Conservation (phyloP, 1,139 yeast species). For the Candida sp. region DNA sequence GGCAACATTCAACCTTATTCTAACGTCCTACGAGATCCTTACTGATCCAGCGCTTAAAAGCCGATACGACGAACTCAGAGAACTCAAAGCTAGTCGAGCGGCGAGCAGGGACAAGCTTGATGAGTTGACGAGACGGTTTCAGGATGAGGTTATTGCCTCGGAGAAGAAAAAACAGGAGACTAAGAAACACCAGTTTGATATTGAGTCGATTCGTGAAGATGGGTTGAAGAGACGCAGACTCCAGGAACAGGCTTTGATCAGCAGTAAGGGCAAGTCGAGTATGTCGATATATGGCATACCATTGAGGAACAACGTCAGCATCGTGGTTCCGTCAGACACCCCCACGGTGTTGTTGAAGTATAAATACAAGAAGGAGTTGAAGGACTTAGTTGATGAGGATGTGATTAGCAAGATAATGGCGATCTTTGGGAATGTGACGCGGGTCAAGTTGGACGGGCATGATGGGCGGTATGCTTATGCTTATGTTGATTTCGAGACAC, state of each 20-base stretch:
- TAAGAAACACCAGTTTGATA: slow-evolving; percentile 13
- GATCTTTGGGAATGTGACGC: slow-evolving; percentile 45
- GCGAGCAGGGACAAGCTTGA: slow-evolving; percentile 20
- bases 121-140: slow-evolving; percentile 34
- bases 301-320: slow-evolving; percentile 1
- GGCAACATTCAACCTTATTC: slow-evolving; percentile 40
- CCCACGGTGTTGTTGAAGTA: slow-evolving; percentile 46
- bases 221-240: slow-evolving; percentile 30
- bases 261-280: neutral
- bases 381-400: slow-evolving; percentile 31
- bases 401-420: slow-evolving; percentile 44
- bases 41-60: slow-evolving; percentile 27
- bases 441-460: slow-evolving; percentile 17
- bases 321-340: neutral
- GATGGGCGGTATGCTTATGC: slow-evolving; percentile 44
- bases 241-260: slow-evolving; percentile 20
- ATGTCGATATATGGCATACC: slow-evolving; percentile 9
- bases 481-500: slow-evolving; percentile 29
- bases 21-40: slow-evolving; percentile 45
- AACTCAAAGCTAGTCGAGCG: slow-evolving; percentile 17
- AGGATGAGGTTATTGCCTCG: slow-evolving; percentile 34
- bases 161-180: slow-evolving; percentile 21
- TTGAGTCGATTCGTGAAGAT: slow-evolving; percentile 35
- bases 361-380: slow-evolving; percentile 34
- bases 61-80: slow-evolving; percentile 40